These are phyloP conservation scores for Forsythia viridissima DNA, from an alignment of 257 asterid species.

Conservation along the genomic window DNA sequence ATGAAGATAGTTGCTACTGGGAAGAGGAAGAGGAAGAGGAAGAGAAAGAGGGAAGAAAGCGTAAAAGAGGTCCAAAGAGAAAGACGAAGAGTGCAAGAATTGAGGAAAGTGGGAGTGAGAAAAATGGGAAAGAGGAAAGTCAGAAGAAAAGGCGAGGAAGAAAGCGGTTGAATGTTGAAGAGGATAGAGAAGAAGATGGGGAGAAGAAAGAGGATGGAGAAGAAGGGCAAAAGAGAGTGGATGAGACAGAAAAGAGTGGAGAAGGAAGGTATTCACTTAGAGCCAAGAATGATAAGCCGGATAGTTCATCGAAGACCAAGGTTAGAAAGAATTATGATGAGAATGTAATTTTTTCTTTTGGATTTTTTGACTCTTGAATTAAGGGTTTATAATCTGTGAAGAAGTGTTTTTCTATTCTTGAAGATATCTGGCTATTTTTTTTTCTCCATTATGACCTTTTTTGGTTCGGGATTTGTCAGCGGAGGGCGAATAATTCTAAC, in stretches of 20 bases:
- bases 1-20: constrained; percentile 7
- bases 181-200: neutral
- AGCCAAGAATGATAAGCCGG: constrained; percentile 24
- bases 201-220: constrained; percentile 8
- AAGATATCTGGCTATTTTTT: neutral
- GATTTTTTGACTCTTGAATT: neutral
- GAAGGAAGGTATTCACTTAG: constrained; percentile 9
- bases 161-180: neutral
- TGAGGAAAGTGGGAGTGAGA: constrained; percentile 18
- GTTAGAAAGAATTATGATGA: constrained; percentile 16
- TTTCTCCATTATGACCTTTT: neutral
- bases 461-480: constrained; percentile 40
- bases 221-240: neutral
- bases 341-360: constrained; percentile 32
- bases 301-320: constrained; percentile 7
- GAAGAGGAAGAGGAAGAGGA: constrained; percentile 29
- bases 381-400: neutral
- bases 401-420: neutral
- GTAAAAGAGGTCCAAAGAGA: constrained; percentile 1
- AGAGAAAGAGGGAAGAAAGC: constrained; percentile 15
- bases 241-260: constrained; percentile 8
- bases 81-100: constrained; percentile 18
- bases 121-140: constrained; percentile 7
- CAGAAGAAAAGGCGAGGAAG: constrained; percentile 1
- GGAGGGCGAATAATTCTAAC: constrained; percentile 36